These are phyloP conservation scores for Camptophora hylomeconis DNA, from an alignment of 2,329 filamentous ascomycete species.

Conservation along the genomic window DNA sequence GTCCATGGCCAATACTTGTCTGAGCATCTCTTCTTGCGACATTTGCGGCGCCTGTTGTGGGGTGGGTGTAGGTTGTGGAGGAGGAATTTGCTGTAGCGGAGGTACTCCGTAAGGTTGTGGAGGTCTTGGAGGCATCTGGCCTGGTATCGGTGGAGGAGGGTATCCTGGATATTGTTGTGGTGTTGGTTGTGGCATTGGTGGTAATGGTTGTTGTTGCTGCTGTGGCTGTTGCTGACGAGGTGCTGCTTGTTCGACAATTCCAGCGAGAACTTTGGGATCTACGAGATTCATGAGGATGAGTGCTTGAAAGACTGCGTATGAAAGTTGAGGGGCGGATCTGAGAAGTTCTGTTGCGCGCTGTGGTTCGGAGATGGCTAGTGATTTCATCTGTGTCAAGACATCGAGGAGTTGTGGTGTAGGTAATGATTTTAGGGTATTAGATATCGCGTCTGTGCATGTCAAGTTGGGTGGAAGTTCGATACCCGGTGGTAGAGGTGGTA, in stretches of 20 bases:
- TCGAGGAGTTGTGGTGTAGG: conserved; percentile 83
- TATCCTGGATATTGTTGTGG: conserved; percentile 19
- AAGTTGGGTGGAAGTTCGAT: conserved; percentile 72
- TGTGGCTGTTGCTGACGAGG: conserved; percentile 14
- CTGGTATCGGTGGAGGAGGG: conserved; percentile 17
- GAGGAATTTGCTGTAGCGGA: conserved; percentile 27
- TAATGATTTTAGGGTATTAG: conserved; percentile 73
- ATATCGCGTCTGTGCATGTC: conserved; percentile 80
- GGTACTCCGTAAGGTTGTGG: conserved; percentile 24
- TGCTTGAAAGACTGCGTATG: conserved; percentile 90
- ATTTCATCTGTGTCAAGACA: conserved; percentile 89
- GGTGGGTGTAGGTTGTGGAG: conserved; percentile 45
- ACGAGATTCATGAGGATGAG: conserved; percentile 86
- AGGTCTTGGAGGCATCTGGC: conserved; percentile 16
- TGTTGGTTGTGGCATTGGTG: conserved; percentile 24
- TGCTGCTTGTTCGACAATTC: conserved; percentile 55
- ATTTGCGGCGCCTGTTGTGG: conserved; percentile 33
- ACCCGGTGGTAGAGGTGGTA: conserved; percentile 74
- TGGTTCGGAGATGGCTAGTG: conserved; percentile 69
- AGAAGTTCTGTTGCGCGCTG: conserved; percentile 75
- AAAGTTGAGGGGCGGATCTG: conserved; percentile 76
- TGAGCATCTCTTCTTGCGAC: conserved; percentile 57
- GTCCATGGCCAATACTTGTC: conserved; percentile 68
- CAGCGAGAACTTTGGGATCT: conserved; percentile 67
- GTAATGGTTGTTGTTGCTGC: conserved; percentile 17